phyloP scores from a whole-genome alignment of 2,329 filamentous ascomycete species.

The Penicillium sp. region DNA sequence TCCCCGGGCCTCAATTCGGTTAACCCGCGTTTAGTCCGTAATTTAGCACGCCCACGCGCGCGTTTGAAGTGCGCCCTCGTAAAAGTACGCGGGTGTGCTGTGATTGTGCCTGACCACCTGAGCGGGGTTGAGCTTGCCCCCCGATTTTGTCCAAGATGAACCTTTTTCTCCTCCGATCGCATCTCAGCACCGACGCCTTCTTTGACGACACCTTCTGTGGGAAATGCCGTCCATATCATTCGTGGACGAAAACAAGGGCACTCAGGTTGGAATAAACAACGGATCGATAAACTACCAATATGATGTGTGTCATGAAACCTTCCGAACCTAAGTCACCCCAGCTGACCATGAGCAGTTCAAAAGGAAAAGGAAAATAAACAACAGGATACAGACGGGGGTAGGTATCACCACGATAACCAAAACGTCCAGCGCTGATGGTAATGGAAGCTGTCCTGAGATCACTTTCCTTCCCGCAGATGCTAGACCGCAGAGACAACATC shows the following conservation, averaged over 20 bases:
- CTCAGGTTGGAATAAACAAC: background rate
- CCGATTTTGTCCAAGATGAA: background rate
- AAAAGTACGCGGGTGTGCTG: background rate
- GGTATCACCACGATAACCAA: background rate
- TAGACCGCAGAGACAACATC: slow-evolving; percentile 8
- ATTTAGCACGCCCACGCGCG: too few relatives aligned
- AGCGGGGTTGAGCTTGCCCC: background rate
- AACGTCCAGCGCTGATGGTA: background rate
- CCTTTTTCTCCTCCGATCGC: background rate
- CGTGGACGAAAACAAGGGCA: background rate
- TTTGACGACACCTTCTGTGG: background rate
- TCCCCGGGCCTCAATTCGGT: too few relatives aligned
- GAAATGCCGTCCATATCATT: background rate
- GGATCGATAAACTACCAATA: background rate
- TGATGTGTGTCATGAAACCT: background rate
- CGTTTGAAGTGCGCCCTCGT: too few relatives aligned
- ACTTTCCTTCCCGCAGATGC: slow-evolving; percentile 15
- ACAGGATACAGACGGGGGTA: background rate
- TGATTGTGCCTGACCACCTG: background rate
- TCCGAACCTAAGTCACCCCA: background rate
- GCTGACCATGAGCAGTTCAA: background rate
- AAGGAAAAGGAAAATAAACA: background rate
- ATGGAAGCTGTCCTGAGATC: background rate
- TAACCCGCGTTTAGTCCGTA: too few relatives aligned
- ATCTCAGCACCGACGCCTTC: background rate